phyloP scores from a whole-genome alignment of 441 rosid species.

The Biscutella laevigata region DNA sequence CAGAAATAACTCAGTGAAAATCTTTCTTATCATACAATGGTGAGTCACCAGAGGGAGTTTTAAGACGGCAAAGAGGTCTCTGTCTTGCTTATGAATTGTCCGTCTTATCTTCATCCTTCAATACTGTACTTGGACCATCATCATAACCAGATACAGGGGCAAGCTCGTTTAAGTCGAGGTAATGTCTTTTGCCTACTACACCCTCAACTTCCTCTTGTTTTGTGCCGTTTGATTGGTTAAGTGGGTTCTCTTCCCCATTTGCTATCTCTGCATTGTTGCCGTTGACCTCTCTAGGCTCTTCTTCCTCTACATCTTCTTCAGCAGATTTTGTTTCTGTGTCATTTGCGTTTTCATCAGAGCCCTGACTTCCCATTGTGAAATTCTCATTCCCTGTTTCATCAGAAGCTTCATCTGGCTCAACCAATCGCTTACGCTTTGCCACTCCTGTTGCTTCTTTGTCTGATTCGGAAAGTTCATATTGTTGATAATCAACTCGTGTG shows the following conservation, averaged over 20 bases:
- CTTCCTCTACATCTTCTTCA: slow-evolving; percentile 26
- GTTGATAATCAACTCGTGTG: slow-evolving; percentile 64
- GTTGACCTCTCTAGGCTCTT: slow-evolving; percentile 28
- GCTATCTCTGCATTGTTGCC: slow-evolving; percentile 20
- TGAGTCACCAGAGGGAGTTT: slow-evolving; percentile 28
- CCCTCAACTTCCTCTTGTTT: slow-evolving; percentile 55
- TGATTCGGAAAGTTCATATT: slow-evolving; percentile 77
- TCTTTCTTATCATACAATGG: slow-evolving; percentile 42
- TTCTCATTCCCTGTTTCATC: slow-evolving; percentile 53
- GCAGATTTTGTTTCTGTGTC: slow-evolving; percentile 44
- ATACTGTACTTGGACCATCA: slow-evolving; percentile 62
- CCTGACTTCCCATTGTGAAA: slow-evolving; percentile 62
- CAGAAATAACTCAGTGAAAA: slow-evolving; percentile 44
- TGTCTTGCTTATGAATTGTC: slow-evolving; percentile 37
- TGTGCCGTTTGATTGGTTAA: slow-evolving; percentile 43
- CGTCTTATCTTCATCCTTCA: slow-evolving; percentile 56
- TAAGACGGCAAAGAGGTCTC: slow-evolving; percentile 28
- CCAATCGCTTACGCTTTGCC: slow-evolving; percentile 46
- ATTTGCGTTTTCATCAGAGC: slow-evolving; percentile 51
- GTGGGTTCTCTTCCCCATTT: slow-evolving; percentile 36
- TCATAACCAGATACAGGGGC: slow-evolving; percentile 92
- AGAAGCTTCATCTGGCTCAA: slow-evolving; percentile 37
- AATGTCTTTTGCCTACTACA: slow-evolving; percentile 49
- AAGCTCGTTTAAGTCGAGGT: slow-evolving; percentile 86
- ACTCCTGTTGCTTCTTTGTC: slow-evolving; percentile 57